A percentile compares a stretch with the other conserved stretches of the same genome.
Conservation (phyloP, 1,284 basidiomycete species). For the Trametes sp. region DNA sequence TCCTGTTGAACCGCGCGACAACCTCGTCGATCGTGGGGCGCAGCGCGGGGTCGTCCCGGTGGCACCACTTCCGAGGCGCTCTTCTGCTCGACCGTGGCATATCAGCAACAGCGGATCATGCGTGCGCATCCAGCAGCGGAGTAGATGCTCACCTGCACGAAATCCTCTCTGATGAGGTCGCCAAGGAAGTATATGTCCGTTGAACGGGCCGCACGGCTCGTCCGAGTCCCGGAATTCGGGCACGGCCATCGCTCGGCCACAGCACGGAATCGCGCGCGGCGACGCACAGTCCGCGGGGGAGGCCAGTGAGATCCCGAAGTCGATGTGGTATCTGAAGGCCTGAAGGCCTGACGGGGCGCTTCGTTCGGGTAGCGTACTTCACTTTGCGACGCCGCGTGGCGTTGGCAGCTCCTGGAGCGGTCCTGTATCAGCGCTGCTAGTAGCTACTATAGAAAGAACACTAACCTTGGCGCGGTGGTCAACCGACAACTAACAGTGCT, state of each 20-base stretch:
- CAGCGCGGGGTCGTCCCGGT: conserved; percentile 36
- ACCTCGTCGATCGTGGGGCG: conserved; percentile 36
- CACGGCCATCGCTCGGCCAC: conserved; percentile 29
- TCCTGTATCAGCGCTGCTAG: too few species aligned
- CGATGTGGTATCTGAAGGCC: conserved; percentile 40
- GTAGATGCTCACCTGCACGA: conserved; percentile 33
- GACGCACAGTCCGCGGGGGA: conserved; percentile 21
- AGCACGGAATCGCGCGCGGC: conserved; percentile 26
- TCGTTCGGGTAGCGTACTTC: conserved; percentile 38
- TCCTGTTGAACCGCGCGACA: conserved; percentile 5
- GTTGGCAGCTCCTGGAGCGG: too few species aligned
- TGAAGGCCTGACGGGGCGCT: conserved; percentile 40
- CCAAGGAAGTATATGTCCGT: conserved; percentile 44
- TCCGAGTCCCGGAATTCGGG: conserved; percentile 31
- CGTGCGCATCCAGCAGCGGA: too few species aligned
- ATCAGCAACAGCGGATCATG: too few species aligned
- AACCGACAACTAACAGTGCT: too few species aligned
- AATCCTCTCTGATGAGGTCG: conserved; percentile 40
- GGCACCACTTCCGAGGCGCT: conserved; percentile 39
- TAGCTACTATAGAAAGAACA: too few species aligned
- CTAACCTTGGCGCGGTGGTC: too few species aligned
- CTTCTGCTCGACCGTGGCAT: conserved; percentile 15
- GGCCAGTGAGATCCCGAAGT: conserved; percentile 46
- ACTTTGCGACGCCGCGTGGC: too few species aligned
- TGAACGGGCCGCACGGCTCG: conserved; percentile 37